These are phyloP conservation scores for Fusarium cicatricum DNA, from an alignment of 2,329 filamentous ascomycete genomes.

Conservation along the genomic window DNA sequence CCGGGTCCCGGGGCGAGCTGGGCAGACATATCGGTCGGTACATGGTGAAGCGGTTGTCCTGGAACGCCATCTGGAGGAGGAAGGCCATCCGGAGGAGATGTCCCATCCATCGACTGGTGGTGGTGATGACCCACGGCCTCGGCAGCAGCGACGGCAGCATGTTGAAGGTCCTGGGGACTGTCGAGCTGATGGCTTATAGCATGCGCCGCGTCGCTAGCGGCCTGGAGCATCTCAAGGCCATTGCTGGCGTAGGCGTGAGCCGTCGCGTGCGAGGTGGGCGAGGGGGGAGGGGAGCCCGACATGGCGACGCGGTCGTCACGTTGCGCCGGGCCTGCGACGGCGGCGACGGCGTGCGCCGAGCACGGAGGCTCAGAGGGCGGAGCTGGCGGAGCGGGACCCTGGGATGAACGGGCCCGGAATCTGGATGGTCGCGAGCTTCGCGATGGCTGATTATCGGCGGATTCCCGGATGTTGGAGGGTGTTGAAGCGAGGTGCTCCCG, in stretches of 20 bases:
- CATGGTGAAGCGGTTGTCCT: slow-evolving; percentile 1
- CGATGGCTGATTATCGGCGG: slow-evolving; percentile 56
- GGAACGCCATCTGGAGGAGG: slow-evolving; percentile 1
- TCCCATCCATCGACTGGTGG: slow-evolving; percentile 30
- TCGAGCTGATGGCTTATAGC: slow-evolving; percentile 43
- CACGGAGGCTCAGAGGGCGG: slow-evolving; percentile 29
- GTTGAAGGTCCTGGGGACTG: slow-evolving; percentile 50
- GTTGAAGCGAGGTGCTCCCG: slow-evolving; percentile 53
- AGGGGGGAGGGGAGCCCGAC: slow-evolving; percentile 42
- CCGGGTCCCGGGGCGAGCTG: slow-evolving; percentile 38
- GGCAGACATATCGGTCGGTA: slow-evolving; percentile 33
- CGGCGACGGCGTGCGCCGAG: slow-evolving; percentile 28
- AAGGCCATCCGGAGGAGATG: slow-evolving; percentile 22
- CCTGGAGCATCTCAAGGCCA: slow-evolving; percentile 56
- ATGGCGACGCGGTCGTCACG: slow-evolving; percentile 25
- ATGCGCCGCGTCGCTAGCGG: slow-evolving; percentile 55
- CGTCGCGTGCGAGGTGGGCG: slow-evolving; percentile 41
- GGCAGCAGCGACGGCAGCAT: slow-evolving; percentile 49
- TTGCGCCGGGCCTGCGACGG: slow-evolving; percentile 30
- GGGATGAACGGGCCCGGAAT: slow-evolving; percentile 16
- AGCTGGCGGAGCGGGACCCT: slow-evolving; percentile 36
- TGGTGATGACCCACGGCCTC: slow-evolving; percentile 40
- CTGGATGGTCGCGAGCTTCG: slow-evolving; percentile 33
- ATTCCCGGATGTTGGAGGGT: slow-evolving; percentile 49
- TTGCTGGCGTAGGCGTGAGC: slow-evolving; percentile 57